These are phyloP conservation scores for Sphaerostilbella broomeana DNA, from an alignment of 2,329 filamentous ascomycete species.

Conservation along the genomic window DNA sequence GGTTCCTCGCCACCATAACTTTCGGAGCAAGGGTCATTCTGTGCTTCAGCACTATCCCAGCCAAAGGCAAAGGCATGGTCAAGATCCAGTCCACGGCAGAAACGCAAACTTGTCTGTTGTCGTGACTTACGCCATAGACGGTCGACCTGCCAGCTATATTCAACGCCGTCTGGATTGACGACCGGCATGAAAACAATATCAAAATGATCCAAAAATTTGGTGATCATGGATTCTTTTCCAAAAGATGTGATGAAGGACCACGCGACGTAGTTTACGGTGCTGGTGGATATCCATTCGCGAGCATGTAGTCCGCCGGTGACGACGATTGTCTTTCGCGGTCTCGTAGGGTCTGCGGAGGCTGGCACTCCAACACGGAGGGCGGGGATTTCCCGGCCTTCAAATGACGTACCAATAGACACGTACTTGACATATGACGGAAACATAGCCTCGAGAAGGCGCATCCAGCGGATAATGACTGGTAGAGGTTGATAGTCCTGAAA, in stretches of 20 bases:
- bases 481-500: constrained; percentile 90
- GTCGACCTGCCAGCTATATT: constrained; percentile 88
- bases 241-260: constrained; percentile 83
- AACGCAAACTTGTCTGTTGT: constrained; percentile 72
- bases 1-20: constrained; percentile 77
- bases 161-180: constrained; percentile 88
- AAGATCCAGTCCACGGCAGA: constrained; percentile 83
- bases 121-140: constrained; percentile 93
- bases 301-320: constrained; percentile 85
- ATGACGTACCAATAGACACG: constrained; percentile 74
- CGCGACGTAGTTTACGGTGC: constrained; percentile 83
- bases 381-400: constrained; percentile 79
- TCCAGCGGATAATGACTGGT: constrained; percentile 79
- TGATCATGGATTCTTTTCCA: constrained; percentile 64
- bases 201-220: constrained; percentile 72
- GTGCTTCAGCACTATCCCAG: constrained; percentile 64
- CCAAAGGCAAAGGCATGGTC: constrained; percentile 80
- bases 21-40: constrained; percentile 80
- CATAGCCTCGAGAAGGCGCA: constrained; percentile 82
- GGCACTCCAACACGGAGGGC: constrained; percentile 68
- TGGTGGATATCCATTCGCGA: constrained; percentile 92
- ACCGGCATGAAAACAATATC: constrained; percentile 86
- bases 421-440: constrained; percentile 74
- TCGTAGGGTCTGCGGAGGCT: constrained; percentile 34
- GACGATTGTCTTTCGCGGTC: constrained; percentile 66